Evolutionary conservation across 805 yeast species (phyloP), one percentile per base, ranked within the genome.

Genomic region (Candida sonorensis): DNA sequence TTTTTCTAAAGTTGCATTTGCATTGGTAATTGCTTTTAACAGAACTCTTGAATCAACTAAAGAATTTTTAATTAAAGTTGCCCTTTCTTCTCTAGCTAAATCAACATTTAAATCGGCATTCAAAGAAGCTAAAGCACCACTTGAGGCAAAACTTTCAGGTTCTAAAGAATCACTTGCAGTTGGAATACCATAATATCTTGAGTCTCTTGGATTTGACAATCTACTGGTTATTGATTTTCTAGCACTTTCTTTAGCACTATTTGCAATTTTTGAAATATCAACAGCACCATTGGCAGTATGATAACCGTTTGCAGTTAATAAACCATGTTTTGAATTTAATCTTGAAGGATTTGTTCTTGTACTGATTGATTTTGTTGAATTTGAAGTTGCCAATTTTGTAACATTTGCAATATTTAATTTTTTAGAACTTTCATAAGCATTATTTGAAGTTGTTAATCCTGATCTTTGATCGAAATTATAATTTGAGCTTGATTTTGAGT

Each of bases 101-200:
- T 67, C 67, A 21, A 59, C 61, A 25, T 57, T 16, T 3, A 41
- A 36, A 30, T 45, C 42, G 29, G 56, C 56, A 25, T 55, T 55
- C 32, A 69, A 66, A 1, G 81, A 72, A 11, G 81, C 80, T 17
- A 71, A 56, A 19, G 78, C 81, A 18, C 79, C 78, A 27, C 66
- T 64, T 16, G 73, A 68, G 10, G 81, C 81, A 51, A 67, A 62
- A 10, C 50, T 47, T 34, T 62, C 67, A 30, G 69, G 71, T 18
- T 67, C 50, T 34, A 62, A 54, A 15, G 52, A 45, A 42, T 57
- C 61, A 27, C 65, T 62, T 3, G 75, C 65, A 18, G 60, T 59
- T 22, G 64, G 52, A 13, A 73, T 67, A 38, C 62, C 66, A 30
- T 40, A 46, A 7, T 15, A 23, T 12, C 33, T 20, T 7, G 57